Evolutionary conservation across 75 land plant genomes (phyloP).

Genomic region (Azolla pinnata): DNA sequence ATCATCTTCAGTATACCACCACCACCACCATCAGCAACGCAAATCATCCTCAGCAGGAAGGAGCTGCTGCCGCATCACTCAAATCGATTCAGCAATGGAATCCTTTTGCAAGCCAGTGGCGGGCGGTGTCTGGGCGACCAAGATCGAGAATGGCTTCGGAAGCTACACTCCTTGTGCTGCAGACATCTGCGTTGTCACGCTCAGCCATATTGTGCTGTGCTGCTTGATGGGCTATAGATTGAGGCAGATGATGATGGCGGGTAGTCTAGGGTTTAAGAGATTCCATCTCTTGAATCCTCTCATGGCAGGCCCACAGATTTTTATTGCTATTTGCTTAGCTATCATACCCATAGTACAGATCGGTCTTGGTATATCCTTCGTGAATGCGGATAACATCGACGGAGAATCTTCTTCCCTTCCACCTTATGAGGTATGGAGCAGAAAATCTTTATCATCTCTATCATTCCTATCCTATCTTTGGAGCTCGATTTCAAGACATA

Average conservation of each 20-base stretch:
- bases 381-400: slow-evolving; percentile 61
- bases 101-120: slow-evolving; percentile 47
- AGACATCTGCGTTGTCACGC: slow-evolving; percentile 45
- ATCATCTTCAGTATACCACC: too few relatives aligned
- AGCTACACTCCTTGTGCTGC: slow-evolving; percentile 77
- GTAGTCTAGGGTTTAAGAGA: slow-evolving; percentile 34
- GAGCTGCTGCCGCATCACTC: too few relatives aligned
- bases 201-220: slow-evolving; percentile 56
- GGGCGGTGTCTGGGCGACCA: slow-evolving; percentile 50
- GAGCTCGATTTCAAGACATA: not conserved
- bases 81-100: not conserved
- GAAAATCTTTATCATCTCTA: not conserved
- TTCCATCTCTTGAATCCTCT: slow-evolving; percentile 11
- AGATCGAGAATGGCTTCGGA: slow-evolving; percentile 66
- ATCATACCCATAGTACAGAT: slow-evolving; percentile 67
- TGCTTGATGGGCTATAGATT: slow-evolving; percentile 46
- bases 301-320: slow-evolving; percentile 34
- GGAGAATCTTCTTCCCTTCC: slow-evolving; percentile 46
- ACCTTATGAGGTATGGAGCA: slow-evolving; percentile 71
- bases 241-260: slow-evolving; percentile 43
- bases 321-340: slow-evolving; percentile 49
- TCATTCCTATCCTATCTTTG: not conserved
- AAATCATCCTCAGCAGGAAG: too few relatives aligned
- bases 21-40: too few relatives aligned
- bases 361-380: slow-evolving; percentile 52